Evolutionary conservation across 441 rosid species (phyloP).

Genomic region (Mallotus japonicus): DNA sequence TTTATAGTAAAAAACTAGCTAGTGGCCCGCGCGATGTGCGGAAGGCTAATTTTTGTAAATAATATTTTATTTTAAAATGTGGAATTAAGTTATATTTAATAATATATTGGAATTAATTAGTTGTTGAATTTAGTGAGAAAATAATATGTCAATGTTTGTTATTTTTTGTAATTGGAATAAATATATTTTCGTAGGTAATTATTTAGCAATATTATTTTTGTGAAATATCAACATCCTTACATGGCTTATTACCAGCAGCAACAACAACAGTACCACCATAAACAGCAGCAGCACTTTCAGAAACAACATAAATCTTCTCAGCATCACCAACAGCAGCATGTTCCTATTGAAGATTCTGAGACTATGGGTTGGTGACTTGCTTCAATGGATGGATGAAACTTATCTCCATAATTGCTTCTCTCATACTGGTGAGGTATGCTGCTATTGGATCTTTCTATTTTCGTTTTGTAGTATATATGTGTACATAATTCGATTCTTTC

Average conservation of each 20-base stretch:
- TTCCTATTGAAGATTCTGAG: constrained; percentile 58
- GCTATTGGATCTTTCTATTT: not conserved
- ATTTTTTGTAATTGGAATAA: too few relatives aligned
- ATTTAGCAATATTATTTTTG: too few relatives aligned
- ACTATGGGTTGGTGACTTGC: constrained; percentile 95
- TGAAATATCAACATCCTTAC: constrained; percentile 50
- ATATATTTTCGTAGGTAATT: too few relatives aligned
- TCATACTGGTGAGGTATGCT: constrained; percentile 68
- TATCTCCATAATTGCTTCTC: constrained; percentile 76
- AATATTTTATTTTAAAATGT: too few relatives aligned
- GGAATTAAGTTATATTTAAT: too few relatives aligned
- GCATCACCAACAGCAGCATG: constrained; percentile 31
- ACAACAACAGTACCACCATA: constrained; percentile 38
- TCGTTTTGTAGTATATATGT: not conserved
- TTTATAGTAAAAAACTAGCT: too few relatives aligned
- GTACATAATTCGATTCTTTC: not conserved
- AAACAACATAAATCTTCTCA: too few relatives aligned
- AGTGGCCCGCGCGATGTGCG: too few relatives aligned
- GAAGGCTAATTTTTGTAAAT: too few relatives aligned
- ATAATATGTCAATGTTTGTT: too few relatives aligned
- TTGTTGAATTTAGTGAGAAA: too few relatives aligned
- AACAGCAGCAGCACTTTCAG: constrained; percentile 21
- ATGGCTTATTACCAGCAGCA: constrained; percentile 39
- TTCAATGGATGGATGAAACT: constrained; percentile 95
- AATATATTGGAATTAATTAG: too few relatives aligned